Conservation (phyloP, 1,139 yeast species). For the Blastobotrys buckinghamii region DNA sequence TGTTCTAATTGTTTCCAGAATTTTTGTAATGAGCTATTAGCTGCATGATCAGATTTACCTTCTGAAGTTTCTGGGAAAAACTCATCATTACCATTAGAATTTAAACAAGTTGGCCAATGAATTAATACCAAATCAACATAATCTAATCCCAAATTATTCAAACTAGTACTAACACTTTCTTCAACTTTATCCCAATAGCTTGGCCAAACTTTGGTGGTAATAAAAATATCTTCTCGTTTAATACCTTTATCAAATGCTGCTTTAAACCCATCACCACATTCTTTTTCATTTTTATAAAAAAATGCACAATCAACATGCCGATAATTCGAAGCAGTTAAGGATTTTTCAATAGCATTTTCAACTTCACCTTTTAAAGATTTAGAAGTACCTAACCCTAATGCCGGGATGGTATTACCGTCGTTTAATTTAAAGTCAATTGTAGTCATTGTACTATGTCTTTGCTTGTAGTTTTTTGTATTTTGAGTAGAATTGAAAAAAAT, state of each 20-base stretch:
- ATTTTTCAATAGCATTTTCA: conserved; percentile 41
- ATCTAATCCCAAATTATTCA: conserved; percentile 60
- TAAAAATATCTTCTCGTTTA: conserved; percentile 45
- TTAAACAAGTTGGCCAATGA: conserved; percentile 64
- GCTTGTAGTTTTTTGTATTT: too few species aligned
- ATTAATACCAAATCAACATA: conserved; percentile 77
- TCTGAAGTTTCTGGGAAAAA: conserved; percentile 23
- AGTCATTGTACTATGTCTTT: conserved; percentile 2
- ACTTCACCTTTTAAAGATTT: conserved; percentile 40
- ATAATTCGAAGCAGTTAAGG: conserved; percentile 42
- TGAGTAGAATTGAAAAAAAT: too few species aligned
- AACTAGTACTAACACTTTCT: conserved; percentile 53
- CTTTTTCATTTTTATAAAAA: conserved; percentile 47
- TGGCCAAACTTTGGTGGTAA: conserved; percentile 47
- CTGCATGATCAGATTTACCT: conserved; percentile 41
- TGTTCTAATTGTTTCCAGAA: conserved; percentile 61
- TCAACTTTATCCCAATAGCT: conserved; percentile 52
- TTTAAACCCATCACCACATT: conserved; percentile 55
- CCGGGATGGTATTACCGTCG: conserved; percentile 42
- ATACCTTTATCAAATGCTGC: conserved; percentile 45
- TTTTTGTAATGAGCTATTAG: conserved; percentile 22
- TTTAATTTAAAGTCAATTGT: conserved; percentile 22
- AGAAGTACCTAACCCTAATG: conserved; percentile 57
- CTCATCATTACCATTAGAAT: conserved; percentile 32
- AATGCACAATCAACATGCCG: conserved; percentile 58